These are phyloP conservation scores for Phyllosticta capitalensis DNA, from an alignment of 2,329 filamentous ascomycete genomes.

Conservation along the genomic window DNA sequence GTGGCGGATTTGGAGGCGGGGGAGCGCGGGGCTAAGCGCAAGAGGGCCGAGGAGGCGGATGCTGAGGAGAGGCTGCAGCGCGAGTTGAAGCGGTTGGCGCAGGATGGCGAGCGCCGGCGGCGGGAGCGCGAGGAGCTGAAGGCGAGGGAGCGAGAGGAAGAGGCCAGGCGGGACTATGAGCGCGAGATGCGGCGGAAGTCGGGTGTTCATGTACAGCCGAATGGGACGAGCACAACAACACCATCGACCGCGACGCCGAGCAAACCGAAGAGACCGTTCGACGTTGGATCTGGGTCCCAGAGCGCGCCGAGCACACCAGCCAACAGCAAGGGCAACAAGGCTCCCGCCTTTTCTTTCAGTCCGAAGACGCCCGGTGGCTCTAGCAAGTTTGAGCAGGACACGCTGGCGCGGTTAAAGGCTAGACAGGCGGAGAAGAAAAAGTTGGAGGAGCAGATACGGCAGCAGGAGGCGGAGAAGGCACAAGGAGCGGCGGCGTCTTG, in stretches of 20 bases:
- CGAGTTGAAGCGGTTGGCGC: constrained; percentile 27
- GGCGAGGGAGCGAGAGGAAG: constrained; percentile 31
- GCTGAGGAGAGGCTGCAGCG: constrained; percentile 43
- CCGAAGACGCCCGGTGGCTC: constrained; percentile 21
- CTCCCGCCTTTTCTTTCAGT: constrained; percentile 35
- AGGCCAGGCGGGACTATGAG: constrained; percentile 37
- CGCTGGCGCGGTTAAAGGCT: constrained; percentile 34
- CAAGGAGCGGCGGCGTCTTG: neutral
- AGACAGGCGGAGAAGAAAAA: constrained; percentile 32
- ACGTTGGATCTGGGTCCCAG: neutral
- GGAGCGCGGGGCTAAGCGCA: constrained; percentile 49
- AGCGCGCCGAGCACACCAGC: constrained; percentile 24
- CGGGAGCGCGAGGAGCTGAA: constrained; percentile 5
- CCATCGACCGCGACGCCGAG: constrained; percentile 1
- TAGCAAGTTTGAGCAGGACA: constrained; percentile 30
- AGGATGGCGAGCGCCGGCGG: constrained; percentile 7
- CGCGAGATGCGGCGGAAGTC: constrained; percentile 40
- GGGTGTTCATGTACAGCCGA: constrained; percentile 14
- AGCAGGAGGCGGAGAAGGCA: constrained; percentile 24
- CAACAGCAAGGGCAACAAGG: constrained; percentile 16
- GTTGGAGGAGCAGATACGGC: constrained; percentile 35
- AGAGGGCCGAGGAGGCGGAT: constrained; percentile 34
- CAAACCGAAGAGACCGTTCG: constrained; percentile 12
- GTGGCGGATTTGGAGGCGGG: constrained; percentile 77
- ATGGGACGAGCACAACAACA: constrained; percentile 1